A percentile compares a stretch with the other conserved stretches of the same genome.
These are phyloP conservation scores for Malassezia caprae DNA, from an alignment of 1,284 basidiomycete species.

Conservation along the genomic window DNA sequence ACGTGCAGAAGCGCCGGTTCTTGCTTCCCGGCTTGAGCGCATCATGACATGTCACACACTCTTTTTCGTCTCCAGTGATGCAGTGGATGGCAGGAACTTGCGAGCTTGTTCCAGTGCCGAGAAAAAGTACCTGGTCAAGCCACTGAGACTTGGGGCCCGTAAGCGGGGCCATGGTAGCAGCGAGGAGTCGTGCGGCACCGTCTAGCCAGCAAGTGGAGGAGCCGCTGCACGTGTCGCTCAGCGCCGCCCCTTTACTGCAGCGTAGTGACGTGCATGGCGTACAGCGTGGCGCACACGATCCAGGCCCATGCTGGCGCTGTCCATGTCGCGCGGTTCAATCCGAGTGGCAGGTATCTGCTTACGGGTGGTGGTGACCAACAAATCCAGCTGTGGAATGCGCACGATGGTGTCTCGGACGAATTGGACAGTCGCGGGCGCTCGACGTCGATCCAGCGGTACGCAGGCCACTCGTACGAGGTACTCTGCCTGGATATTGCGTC, in stretches of 20 bases:
- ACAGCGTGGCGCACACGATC: constrained; percentile 10
- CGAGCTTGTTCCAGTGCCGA: constrained; percentile 41
- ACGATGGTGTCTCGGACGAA: constrained; percentile 52
- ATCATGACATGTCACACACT: constrained; percentile 33
- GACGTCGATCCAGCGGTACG: constrained; percentile 62
- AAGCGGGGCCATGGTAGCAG: constrained; percentile 3
- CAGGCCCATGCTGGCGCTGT: constrained; percentile 43
- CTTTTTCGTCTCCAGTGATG: constrained; percentile 12
- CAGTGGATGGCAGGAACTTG: constrained; percentile 40
- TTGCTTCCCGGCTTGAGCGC: constrained; percentile 28
- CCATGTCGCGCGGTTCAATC: constrained; percentile 47
- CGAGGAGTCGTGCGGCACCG: background rate
- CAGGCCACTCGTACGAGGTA: constrained; percentile 86
- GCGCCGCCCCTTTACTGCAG: background rate
- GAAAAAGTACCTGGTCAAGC: constrained; percentile 32
- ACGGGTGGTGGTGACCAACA: constrained; percentile 83
- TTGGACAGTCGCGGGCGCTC: constrained; percentile 7
- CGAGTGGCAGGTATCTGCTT: constrained; percentile 68
- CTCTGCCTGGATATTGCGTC: constrained; percentile 73
- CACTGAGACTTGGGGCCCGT: constrained; percentile 19
- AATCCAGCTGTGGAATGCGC: constrained; percentile 82
- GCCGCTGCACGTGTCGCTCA: background rate
- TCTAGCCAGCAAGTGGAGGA: background rate
- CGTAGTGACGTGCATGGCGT: background rate
- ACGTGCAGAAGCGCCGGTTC: constrained; percentile 36